Conservation (phyloP, 2,329 filamentous ascomycete species). For the Helotiales sp. region DNA sequence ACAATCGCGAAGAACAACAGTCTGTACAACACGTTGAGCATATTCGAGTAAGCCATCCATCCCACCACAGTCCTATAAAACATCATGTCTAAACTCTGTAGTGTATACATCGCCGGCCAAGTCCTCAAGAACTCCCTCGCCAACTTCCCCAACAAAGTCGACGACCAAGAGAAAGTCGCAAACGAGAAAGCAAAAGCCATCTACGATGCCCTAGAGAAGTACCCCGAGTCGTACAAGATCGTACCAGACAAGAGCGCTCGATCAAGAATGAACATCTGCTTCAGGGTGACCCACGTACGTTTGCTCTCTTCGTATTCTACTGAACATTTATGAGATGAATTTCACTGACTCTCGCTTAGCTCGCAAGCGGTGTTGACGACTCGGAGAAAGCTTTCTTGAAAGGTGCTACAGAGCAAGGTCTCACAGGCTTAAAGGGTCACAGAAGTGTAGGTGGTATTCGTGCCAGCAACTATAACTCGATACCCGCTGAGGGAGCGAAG, state of each 20-base stretch:
- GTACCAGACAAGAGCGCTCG: conserved; percentile 77
- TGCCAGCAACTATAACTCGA: conserved; percentile 87
- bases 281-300: conserved; percentile 65
- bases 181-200: conserved; percentile 77
- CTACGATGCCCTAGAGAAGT: conserved; percentile 76
- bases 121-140: conserved; percentile 78
- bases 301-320: background rate
- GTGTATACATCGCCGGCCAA: conserved; percentile 88
- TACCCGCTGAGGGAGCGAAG: conserved; percentile 69
- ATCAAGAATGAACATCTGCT: conserved; percentile 95
- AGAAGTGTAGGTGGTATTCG: conserved; percentile 85
- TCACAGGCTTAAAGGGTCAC: conserved; percentile 88
- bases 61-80: background rate
- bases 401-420: conserved; percentile 67
- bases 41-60: conserved; percentile 70
- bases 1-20: conserved; percentile 91
- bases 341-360: conserved; percentile 24
- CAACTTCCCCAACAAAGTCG: conserved; percentile 70
- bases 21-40: conserved; percentile 93
- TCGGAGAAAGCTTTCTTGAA: conserved; percentile 82
- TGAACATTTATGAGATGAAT: too few relatives aligned
- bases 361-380: conserved; percentile 61
- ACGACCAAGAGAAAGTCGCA: conserved; percentile 76
- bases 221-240: conserved; percentile 74
- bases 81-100: conserved; percentile 36